phyloP scores from a whole-genome alignment of 1,284 basidiomycete genomes.

The Xerocomus nothofagi region DNA sequence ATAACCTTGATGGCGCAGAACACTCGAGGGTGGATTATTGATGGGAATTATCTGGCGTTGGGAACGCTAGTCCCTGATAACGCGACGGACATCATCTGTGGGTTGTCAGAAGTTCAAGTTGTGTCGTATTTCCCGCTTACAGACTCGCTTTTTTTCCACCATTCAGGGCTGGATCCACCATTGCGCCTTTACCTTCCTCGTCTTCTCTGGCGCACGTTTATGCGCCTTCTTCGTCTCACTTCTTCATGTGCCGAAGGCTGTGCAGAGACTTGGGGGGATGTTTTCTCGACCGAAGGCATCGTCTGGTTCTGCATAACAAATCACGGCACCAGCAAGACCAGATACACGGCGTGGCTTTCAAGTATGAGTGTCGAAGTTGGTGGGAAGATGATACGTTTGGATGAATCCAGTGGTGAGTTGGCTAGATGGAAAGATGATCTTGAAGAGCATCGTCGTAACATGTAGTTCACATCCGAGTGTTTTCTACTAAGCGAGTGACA shows the following conservation, averaged over 20 bases:
- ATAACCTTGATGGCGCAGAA: slow-evolving; percentile 29
- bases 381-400: slow-evolving; percentile 46
- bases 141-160: not conserved
- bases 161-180: slow-evolving; percentile 64
- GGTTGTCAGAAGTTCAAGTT: slow-evolving; percentile 21
- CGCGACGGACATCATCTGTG: slow-evolving; percentile 63
- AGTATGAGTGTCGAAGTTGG: slow-evolving; percentile 30
- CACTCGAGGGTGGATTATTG: slow-evolving; percentile 49
- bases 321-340: slow-evolving; percentile 37
- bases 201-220: slow-evolving; percentile 49
- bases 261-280: slow-evolving; percentile 41
- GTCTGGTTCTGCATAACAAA: slow-evolving; percentile 56
- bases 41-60: slow-evolving; percentile 42
- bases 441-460: slow-evolving; percentile 12
- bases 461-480: slow-evolving; percentile 5
- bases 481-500: not conserved
- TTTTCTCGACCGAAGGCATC: slow-evolving; percentile 55
- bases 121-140: not conserved
- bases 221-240: slow-evolving; percentile 44
- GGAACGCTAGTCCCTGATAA: slow-evolving; percentile 38
- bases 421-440: slow-evolving; percentile 24
- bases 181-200: slow-evolving; percentile 58
- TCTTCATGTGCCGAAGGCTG: slow-evolving; percentile 54
- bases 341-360: slow-evolving; percentile 23
- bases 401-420: slow-evolving; percentile 41